Base-by-base conservation (phyloP, 108 stramenopile species). In the Cyclotella distinguenda region DNA sequence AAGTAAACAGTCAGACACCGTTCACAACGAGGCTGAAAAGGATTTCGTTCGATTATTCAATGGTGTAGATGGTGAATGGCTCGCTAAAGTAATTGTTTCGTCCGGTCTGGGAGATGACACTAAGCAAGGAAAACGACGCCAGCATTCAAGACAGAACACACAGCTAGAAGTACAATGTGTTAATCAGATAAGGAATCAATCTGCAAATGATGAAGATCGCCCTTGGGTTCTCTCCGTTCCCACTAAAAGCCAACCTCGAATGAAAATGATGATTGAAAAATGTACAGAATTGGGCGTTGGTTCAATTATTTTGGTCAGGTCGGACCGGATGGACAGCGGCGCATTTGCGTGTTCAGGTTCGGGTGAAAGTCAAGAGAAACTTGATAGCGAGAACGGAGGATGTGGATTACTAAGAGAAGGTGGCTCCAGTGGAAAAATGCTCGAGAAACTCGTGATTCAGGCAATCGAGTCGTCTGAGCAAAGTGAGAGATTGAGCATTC, bases 391-490 rank as follows among this genome's bases (percentile, higher is more conserved):
- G n/a, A 54, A 70, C 34, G 61, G 62, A 16, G 23, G 44, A 22
- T 22, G 16, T n/a, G n/a, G n/a, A n/a, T n/a, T 27, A 6, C 27
- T 27, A 32, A 26, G 44, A 53, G 65, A 49, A 12, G 49, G 60
- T 10, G 16, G 22, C 40, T 48, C 32, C 16, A 25, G 38, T 26
- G 22, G 50, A n/a, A 57, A 65, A 35, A 21, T 18, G 11, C 15
- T 76, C 7, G 79, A 87, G 22, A 87, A 87, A 23, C 63, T 84
- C 16, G 54, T 27, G 43, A 3, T 73, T 10, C 82, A 88, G 35
- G 77, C 84, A 36, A 62, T 86, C 23, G 91, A 93, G 64, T 88
- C 91, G 9, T 78, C 88, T 2, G 91, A 93, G 62, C 91, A 93
- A 74, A 84, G 86, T 66, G 91, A 93, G 78, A 74, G 91, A 67